Evolutionary conservation across 108 stramenopile species (phyloP).

Genomic region (Bacterosira constricta): DNA sequence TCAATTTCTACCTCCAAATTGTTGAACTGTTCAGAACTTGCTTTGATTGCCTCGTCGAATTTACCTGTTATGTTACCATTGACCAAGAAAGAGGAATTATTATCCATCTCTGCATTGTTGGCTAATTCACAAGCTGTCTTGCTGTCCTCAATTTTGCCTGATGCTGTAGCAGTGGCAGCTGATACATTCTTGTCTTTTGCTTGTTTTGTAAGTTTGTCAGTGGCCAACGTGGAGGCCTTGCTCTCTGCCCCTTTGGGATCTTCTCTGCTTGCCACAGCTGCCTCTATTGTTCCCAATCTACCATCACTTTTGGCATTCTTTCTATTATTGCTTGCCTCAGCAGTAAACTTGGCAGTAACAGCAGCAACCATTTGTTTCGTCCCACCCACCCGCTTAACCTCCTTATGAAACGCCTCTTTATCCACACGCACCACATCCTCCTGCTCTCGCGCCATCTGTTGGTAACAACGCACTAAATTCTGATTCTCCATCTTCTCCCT

Average conservation of each 20-base stretch:
- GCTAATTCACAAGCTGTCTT: too few species aligned
- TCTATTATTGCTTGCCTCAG: neutral
- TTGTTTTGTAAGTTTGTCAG: neutral
- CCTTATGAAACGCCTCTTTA: constrained; percentile 36
- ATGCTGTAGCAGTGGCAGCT: neutral
- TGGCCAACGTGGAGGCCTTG: neutral
- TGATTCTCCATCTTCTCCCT: constrained; percentile 24
- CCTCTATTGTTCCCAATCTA: neutral
- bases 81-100: too few species aligned
- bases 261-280: too few species aligned
- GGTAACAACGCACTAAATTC: constrained; percentile 13
- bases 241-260: neutral
- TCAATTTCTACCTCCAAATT: too few species aligned
- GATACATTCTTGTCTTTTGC: constrained; percentile 9
- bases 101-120: too few species aligned
- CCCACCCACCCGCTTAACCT: neutral
- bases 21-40: too few species aligned
- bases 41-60: too few species aligned
- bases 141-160: neutral
- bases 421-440: constrained; percentile 37
- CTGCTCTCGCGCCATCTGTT: constrained; percentile 32
- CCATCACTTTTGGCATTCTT: neutral
- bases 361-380: constrained; percentile 24
- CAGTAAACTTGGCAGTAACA: constrained; percentile 21
- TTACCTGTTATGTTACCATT: too few species aligned